Percentiles rank a stretch among this genome's conserved stretches.
Conservation (phyloP, 2,329 filamentous ascomycete genomes). For the Chaetomiaceae sp. region DNA sequence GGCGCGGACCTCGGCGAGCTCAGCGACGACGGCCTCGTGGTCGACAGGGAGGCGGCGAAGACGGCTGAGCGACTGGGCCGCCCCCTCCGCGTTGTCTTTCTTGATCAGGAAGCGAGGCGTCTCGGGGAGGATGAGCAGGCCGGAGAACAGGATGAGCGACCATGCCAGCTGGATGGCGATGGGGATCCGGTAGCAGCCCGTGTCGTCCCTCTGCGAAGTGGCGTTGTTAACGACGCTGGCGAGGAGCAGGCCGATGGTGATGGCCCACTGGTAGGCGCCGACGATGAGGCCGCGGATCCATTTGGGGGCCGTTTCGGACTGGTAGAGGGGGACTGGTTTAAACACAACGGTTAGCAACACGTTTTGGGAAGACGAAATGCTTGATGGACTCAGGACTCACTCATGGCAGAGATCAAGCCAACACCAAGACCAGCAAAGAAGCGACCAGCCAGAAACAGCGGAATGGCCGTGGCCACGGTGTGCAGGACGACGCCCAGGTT, state of each 20-base stretch:
- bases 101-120: slow-evolving; percentile 69
- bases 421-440: slow-evolving; percentile 72
- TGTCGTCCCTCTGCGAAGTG: slow-evolving; percentile 50
- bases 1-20: slow-evolving; percentile 59
- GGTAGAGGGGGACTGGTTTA: slow-evolving; percentile 65
- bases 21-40: slow-evolving; percentile 54
- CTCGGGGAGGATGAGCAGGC: slow-evolving; percentile 66
- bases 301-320: slow-evolving; percentile 66
- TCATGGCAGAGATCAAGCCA: slow-evolving; percentile 65
- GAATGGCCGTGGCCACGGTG: slow-evolving; percentile 54
- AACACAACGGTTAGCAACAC: not conserved
- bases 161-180: slow-evolving; percentile 63
- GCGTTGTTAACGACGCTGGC: slow-evolving; percentile 63
- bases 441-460: slow-evolving; percentile 65
- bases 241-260: slow-evolving; percentile 64
- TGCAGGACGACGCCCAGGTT: slow-evolving; percentile 64
- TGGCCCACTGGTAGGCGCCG: slow-evolving; percentile 64
- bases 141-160: slow-evolving; percentile 61
- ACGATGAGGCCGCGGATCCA: slow-evolving; percentile 71
- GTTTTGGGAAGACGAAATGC: not conserved
- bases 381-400: slow-evolving; percentile 33
- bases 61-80: slow-evolving; percentile 52
- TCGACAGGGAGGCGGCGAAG: slow-evolving; percentile 58
- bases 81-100: slow-evolving; percentile 48
- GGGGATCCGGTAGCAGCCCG: slow-evolving; percentile 59